These are phyloP conservation scores for Magnusiomyces paraingens DNA, from an alignment of 1,139 yeast genomes.

Conservation along the genomic window DNA sequence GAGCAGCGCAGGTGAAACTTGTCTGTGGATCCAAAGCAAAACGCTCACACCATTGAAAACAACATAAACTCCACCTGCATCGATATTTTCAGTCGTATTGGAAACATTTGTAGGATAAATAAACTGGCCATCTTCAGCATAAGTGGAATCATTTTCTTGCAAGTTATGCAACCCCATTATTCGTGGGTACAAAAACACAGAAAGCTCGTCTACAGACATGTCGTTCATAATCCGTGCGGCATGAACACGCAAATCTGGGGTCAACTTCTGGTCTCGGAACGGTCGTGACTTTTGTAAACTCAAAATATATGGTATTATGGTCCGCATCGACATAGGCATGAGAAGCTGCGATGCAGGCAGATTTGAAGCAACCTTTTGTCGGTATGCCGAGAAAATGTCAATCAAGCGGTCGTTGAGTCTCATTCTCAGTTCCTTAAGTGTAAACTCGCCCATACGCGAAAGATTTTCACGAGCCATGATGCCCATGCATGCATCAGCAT, in stretches of 20 bases:
- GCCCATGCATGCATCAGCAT: conserved; percentile 70
- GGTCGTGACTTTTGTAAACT: conserved; percentile 65
- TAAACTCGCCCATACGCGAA: conserved; percentile 48
- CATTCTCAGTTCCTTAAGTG: conserved; percentile 55
- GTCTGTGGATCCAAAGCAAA: conserved; percentile 64
- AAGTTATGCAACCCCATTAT: conserved; percentile 68
- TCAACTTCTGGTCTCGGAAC: conserved; percentile 41
- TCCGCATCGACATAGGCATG: conserved; percentile 74
- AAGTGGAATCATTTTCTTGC: conserved; percentile 44
- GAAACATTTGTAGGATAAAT: conserved; percentile 45
- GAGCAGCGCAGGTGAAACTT: conserved; percentile 60
- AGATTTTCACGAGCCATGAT: conserved; percentile 69
- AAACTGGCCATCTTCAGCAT: conserved; percentile 42
- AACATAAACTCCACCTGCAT: conserved; percentile 72
- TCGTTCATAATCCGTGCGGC: conserved; percentile 50
- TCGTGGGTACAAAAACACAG: conserved; percentile 72
- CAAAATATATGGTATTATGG: conserved; percentile 62
- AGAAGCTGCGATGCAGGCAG: conserved; percentile 59
- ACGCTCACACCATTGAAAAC: conserved; percentile 63
- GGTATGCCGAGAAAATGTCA: conserved; percentile 70
- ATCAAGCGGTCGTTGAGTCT: conserved; percentile 59
- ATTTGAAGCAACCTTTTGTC: conserved; percentile 43
- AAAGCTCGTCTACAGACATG: conserved; percentile 53
- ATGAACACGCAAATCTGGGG: conserved; percentile 48
- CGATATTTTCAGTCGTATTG: conserved; percentile 42